These are phyloP conservation scores for Phellinidium pouzarii DNA, from an alignment of 1,284 basidiomycete species.

Conservation along the genomic window DNA sequence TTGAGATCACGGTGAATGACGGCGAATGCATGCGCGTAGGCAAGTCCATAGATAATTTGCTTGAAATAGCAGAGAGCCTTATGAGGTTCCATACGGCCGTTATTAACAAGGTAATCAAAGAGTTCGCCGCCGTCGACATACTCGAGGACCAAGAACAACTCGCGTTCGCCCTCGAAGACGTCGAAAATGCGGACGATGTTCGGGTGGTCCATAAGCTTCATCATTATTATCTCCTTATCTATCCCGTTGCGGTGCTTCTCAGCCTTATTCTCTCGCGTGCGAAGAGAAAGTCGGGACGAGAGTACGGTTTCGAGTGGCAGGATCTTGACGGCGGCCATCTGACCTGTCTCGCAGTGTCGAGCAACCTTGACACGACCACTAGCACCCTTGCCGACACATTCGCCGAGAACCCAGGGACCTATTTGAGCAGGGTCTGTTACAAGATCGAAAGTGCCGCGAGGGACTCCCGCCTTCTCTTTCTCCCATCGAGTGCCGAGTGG, in stretches of 20 bases:
- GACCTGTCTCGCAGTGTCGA: constrained; percentile 80
- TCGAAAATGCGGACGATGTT: constrained; percentile 94
- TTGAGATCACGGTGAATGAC: constrained; percentile 99
- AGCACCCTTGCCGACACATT: constrained; percentile 92
- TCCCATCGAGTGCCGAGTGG: constrained; percentile 75
- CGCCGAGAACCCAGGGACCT: constrained; percentile 83
- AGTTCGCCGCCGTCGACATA: constrained; percentile 97
- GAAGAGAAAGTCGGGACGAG: constrained; percentile 69
- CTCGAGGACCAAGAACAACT: constrained; percentile 93
- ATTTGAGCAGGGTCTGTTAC: constrained; percentile 69
- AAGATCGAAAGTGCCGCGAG: constrained; percentile 59
- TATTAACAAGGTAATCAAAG: constrained; percentile 94
- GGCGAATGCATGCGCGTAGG: constrained; percentile 97
- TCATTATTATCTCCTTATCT: constrained; percentile 97
- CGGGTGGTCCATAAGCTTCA: constrained; percentile 98
- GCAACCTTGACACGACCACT: constrained; percentile 96
- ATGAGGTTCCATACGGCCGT: constrained; percentile 72
- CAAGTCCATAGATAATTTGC: constrained; percentile 93
- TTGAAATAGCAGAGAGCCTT: constrained; percentile 95
- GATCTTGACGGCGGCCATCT: constrained; percentile 97
- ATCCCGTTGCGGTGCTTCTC: constrained; percentile 91
- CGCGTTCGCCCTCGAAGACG: constrained; percentile 90
- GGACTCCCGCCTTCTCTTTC: constrained; percentile 74
- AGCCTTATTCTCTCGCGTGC: constrained; percentile 66
- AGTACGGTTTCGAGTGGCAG: constrained; percentile 84